Evolutionary conservation across 805 yeast genomes (phyloP), one percentile per base, ranked within the genome.

Genomic region (Starmerella tilneyi): DNA sequence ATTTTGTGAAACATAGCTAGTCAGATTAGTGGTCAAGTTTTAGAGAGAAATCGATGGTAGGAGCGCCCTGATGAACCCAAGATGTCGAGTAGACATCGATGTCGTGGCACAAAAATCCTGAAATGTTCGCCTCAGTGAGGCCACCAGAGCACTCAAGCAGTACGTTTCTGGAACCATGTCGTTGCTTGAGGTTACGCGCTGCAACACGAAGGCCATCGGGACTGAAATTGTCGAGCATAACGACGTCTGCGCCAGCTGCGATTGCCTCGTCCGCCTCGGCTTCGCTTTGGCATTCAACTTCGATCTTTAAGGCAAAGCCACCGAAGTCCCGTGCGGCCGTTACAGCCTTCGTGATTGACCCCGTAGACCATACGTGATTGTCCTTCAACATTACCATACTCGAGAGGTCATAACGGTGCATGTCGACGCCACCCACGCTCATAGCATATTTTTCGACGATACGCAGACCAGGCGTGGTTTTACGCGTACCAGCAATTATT

Each of bases 301-400:
- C 97, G 45, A 88, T 81, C 63, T 88, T 88, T 30, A 81, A 72
- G 3, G 94, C 75, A 64, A 88, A 88, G 3, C 97, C 97, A 59
- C 85, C 83, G 0, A 79, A 94, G 12, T 69, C 68, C 45, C 84
- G 73, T 1, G 97, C 96, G 48, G 72, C 71, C 27, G 65, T 55
- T 7, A 89, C 89, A 1, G 97, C 96, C 38, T 72, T 67, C 3
- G 94, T 82, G 50, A 88, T 89, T 23, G 94, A 84, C 0, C 96
- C 96, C 2, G 94, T 83, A 4, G 94, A 79, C 78, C 92, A 83
- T 32, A 88, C 73, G 60, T 89, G 97, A 62, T 88, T 88, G 59
- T 88, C 97, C 63, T 88, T 88, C 55, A 88, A 73, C 97, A 89
- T 88, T 2, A 89, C 88, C 97, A 88, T 88, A 2, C 92, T 75